Percentiles rank a stretch among this genome's conserved stretches.
phyloP scores from a whole-genome alignment of 257 asterid genomes.

The Lycium ferocissimum region DNA sequence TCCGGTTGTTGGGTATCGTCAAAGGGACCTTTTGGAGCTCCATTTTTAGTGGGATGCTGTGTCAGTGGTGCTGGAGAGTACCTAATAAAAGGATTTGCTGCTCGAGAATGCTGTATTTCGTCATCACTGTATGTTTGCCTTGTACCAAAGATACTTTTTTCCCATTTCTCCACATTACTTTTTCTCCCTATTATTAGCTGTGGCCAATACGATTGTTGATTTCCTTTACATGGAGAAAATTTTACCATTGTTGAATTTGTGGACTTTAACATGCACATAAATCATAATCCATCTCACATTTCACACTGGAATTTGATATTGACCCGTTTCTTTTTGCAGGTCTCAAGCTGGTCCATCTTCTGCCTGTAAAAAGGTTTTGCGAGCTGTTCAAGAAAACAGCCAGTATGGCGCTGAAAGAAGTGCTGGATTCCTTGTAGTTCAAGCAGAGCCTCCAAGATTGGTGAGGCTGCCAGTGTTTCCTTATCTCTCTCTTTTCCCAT shows the following conservation, averaged over 20 bases:
- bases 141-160: neutral
- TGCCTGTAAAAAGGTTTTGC: constrained; percentile 73
- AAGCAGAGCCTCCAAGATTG: constrained; percentile 63
- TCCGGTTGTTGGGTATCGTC: constrained; percentile 97
- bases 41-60: constrained; percentile 77
- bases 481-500: constrained; percentile 19
- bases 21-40: constrained; percentile 59
- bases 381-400: constrained; percentile 43
- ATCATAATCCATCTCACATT: constrained; percentile 3
- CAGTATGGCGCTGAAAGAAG: constrained; percentile 50
- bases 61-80: constrained; percentile 97
- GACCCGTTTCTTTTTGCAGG: constrained; percentile 45
- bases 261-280: constrained; percentile 8
- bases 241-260: constrained; percentile 18
- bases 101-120: constrained; percentile 77
- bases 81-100: constrained; percentile 83
- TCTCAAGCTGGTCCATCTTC: constrained; percentile 79
- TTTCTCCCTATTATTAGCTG: neutral
- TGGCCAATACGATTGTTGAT: neutral
- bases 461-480: constrained; percentile 43
- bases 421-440: constrained; percentile 85
- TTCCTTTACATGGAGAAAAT: neutral
- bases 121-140: constrained; percentile 27
- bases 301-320: neutral
- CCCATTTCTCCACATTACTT: neutral